These are phyloP conservation scores for Ascomycota sp. DNA, from an alignment of 2,329 filamentous ascomycete species.

Conservation along the genomic window DNA sequence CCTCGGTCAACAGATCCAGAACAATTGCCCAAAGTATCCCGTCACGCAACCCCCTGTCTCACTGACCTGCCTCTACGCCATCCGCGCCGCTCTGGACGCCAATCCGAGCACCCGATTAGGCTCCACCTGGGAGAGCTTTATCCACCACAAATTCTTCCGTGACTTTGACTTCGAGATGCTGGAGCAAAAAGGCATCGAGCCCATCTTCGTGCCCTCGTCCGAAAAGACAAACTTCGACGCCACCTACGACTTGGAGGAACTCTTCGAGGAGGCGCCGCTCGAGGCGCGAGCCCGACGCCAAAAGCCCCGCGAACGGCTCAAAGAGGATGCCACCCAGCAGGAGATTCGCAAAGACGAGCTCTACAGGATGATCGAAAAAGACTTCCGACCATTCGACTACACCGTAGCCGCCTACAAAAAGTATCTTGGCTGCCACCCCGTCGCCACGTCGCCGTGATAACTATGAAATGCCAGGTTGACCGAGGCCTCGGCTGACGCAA, in stretches of 20 bases:
- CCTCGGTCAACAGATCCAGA: slow-evolving; percentile 61
- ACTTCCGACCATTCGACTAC: slow-evolving; percentile 93
- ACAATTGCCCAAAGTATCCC: slow-evolving; percentile 70
- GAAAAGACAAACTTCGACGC: slow-evolving; percentile 99
- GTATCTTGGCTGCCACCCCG: slow-evolving; percentile 20
- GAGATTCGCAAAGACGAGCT: slow-evolving; percentile 90
- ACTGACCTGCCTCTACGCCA: slow-evolving; percentile 71
- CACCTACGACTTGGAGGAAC: slow-evolving; percentile 88
- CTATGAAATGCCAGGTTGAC: slow-evolving; percentile 16
- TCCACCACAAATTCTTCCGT: slow-evolving; percentile 74
- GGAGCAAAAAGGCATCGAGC: slow-evolving; percentile 72
- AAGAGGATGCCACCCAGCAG: slow-evolving; percentile 84
- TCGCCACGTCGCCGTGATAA: not conserved
- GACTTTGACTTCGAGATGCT: slow-evolving; percentile 66
- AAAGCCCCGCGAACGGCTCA: slow-evolving; percentile 77
- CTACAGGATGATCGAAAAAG: slow-evolving; percentile 80
- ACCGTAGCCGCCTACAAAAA: slow-evolving; percentile 61
- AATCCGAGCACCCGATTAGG: slow-evolving; percentile 69
- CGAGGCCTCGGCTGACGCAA: slow-evolving; percentile 7
- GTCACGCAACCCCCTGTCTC: slow-evolving; percentile 82
- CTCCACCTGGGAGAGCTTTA: slow-evolving; percentile 71
- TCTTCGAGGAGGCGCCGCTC: slow-evolving; percentile 84
- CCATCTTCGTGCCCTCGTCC: slow-evolving; percentile 79
- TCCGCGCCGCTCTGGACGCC: slow-evolving; percentile 62
- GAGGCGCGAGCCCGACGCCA: slow-evolving; percentile 84